phyloP scores from a whole-genome alignment of 495 filamentous ascomycete genomes.

The Penicillium simplicissimum region DNA sequence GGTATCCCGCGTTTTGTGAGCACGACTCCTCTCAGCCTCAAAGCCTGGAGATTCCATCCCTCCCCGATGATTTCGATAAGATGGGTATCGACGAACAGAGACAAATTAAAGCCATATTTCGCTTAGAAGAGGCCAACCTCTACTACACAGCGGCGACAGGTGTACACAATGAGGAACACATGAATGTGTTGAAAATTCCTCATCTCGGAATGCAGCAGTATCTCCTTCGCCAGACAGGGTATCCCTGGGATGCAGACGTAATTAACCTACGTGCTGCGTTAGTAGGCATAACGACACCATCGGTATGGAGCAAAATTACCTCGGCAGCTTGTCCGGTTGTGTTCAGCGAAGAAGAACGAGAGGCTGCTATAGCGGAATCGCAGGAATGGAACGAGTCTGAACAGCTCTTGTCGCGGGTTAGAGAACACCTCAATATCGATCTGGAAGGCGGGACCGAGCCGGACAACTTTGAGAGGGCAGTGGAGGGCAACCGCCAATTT shows the following conservation, averaged over 20 bases:
- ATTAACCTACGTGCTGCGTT: conserved; percentile 39
- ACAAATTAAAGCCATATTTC: conserved; percentile 27
- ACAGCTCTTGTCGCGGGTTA: conserved; percentile 27
- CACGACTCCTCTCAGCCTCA: conserved; percentile 34
- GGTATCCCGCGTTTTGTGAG: conserved; percentile 43
- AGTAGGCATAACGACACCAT: conserved; percentile 35
- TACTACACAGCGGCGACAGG: conserved; percentile 42
- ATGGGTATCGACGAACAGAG: conserved; percentile 31
- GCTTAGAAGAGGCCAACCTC: conserved; percentile 38
- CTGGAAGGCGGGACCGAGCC: conserved; percentile 36
- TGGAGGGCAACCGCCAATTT: conserved; percentile 25
- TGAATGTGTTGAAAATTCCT: conserved; percentile 29
- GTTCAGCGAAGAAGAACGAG: conserved; percentile 34
- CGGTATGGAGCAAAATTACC: conserved; percentile 31
- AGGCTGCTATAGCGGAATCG: conserved; percentile 32
- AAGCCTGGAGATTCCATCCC: conserved; percentile 33
- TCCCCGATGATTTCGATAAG: conserved; percentile 33
- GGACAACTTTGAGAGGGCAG: conserved; percentile 32
- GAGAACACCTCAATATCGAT: conserved; percentile 32
- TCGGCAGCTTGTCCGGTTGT: conserved; percentile 27
- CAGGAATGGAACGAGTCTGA: conserved; percentile 41
- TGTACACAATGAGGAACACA: conserved; percentile 33
- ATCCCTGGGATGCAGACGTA: conserved; percentile 39
- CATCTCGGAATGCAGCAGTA: conserved; percentile 36
- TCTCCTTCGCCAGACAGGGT: conserved; percentile 35